Evolutionary conservation across 331 rosid genomes (phyloP), one percentile per base, ranked within the genome.

Genomic region (Phaseolus coccineus): DNA sequence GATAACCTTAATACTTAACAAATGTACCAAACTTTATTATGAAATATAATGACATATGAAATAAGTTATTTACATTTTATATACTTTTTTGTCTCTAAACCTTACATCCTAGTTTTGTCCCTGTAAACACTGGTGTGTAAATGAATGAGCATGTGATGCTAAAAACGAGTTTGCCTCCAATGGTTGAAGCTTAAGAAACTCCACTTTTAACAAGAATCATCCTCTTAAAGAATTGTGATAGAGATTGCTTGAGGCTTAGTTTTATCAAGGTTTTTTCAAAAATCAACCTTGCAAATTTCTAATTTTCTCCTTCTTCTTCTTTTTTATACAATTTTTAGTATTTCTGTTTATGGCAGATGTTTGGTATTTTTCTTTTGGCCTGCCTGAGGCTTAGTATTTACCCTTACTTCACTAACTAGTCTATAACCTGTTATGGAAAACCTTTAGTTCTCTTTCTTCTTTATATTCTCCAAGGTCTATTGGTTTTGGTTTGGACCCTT

Each of bases 401-500:
- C 12, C 4, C 58, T 19, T 52, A 11, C 58, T 52, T 52, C 12
- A 9, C 12, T 42, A 8, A 40, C 46, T 40, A 40, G 1, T 8
- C 11, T 40, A 40, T 11, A 8, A 40, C 46, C 8, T 42, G 19
- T 52, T 19, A 22, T 19, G 58, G 58, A n/a, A 52, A 19, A 52
- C 28, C 3, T 52, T 52, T 19, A 47, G 40, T 44, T 76, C 69
- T 48, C 59, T 62, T 16, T 58, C 51, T 12, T 25, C 28, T 63
- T 3, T 22, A 81, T 57, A 74, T 67, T 75, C 55, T 74, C 8
- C 58, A 74, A 44, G 47, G 39, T 81, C 6, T n/a, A 51, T 46
- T 19, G 1, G 61, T 59, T 58, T 53, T 19, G 3, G 68, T 59
- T 19, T 58, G 73, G 22, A 6, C 66, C 33, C 50, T 50, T 80